phyloP scores from a whole-genome alignment of 257 asterid species.

The Nicotiana paniculata region DNA sequence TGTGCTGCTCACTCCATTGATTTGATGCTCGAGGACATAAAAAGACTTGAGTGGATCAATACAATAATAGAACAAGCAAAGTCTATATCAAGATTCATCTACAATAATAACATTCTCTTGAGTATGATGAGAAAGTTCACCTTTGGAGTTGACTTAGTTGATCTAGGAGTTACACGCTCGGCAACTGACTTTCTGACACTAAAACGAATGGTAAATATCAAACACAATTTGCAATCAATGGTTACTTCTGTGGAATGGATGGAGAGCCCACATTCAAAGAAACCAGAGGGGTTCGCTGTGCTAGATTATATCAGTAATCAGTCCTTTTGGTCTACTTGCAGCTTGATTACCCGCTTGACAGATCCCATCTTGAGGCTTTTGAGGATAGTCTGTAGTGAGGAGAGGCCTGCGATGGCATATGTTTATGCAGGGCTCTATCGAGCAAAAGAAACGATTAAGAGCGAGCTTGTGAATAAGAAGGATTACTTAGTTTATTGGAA shows the following conservation, averaged over 20 bases:
- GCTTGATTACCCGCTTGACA: constrained; percentile 35
- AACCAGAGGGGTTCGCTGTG: constrained; percentile 47
- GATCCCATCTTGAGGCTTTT: constrained; percentile 70
- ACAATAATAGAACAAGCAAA: constrained; percentile 66
- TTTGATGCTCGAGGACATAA: constrained; percentile 72
- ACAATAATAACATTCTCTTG: constrained; percentile 44
- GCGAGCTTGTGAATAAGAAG: constrained; percentile 52
- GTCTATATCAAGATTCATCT: constrained; percentile 62
- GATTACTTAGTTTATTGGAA: constrained; percentile 70
- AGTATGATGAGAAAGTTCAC: constrained; percentile 82
- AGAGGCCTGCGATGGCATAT: constrained; percentile 78
- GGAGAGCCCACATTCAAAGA: constrained; percentile 68
- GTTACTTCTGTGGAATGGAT: constrained; percentile 89
- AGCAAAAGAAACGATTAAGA: constrained; percentile 83
- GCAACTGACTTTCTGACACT: constrained; percentile 67
- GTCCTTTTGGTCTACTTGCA: constrained; percentile 74
- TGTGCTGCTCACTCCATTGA: constrained; percentile 75
- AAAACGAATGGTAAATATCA: constrained; percentile 61
- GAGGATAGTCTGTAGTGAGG: constrained; percentile 70
- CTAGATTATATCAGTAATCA: constrained; percentile 42
- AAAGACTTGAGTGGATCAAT: constrained; percentile 48
- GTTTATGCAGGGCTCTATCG: constrained; percentile 80
- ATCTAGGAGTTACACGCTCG: constrained; percentile 49
- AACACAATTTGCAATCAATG: constrained; percentile 74
- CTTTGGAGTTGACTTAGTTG: constrained; percentile 75